phyloP scores from a whole-genome alignment of 2,329 filamentous ascomycete species.

The Neonectria faginata region DNA sequence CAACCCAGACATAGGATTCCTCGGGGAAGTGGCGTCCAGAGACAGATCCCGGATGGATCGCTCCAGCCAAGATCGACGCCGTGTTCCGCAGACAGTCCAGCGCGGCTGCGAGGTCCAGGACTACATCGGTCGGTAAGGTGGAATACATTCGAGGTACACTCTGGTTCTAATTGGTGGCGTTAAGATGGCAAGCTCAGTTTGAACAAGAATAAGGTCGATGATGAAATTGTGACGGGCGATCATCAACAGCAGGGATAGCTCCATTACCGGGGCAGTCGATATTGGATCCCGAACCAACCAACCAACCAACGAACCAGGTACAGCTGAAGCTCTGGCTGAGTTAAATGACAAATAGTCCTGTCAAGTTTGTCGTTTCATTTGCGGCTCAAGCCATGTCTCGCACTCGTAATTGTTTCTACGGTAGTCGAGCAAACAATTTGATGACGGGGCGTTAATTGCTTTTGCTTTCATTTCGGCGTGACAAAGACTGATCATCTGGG shows the following conservation, averaged over 20 bases:
- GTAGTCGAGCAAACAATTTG: not conserved
- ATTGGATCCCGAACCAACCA: not conserved
- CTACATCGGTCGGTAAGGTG: not conserved
- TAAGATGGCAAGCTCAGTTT: not conserved
- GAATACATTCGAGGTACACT: not conserved
- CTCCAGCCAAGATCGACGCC: constrained; percentile 3
- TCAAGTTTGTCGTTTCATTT: not conserved
- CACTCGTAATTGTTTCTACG: not conserved
- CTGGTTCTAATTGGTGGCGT: constrained; percentile 1
- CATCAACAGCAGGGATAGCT: constrained; percentile 5
- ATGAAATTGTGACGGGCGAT: not conserved
- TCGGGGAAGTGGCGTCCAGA: not conserved
- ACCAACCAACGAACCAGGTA: not conserved
- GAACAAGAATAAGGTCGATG: not conserved
- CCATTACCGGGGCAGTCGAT: not conserved
- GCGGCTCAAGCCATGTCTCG: not conserved
- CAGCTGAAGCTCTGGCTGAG: not conserved
- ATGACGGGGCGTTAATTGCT: not conserved
- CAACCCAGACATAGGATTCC: not conserved
- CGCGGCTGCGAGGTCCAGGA: not conserved
- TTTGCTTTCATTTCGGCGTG: not conserved
- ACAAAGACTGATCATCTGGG: not conserved
- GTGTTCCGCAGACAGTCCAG: not conserved
- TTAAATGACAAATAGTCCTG: not conserved
- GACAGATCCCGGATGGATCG: not conserved